Evolutionary conservation across 2,329 filamentous ascomycete genomes (phyloP), one percentile per base, ranked within the genome.

Genomic region (Exophiala bonariae): DNA sequence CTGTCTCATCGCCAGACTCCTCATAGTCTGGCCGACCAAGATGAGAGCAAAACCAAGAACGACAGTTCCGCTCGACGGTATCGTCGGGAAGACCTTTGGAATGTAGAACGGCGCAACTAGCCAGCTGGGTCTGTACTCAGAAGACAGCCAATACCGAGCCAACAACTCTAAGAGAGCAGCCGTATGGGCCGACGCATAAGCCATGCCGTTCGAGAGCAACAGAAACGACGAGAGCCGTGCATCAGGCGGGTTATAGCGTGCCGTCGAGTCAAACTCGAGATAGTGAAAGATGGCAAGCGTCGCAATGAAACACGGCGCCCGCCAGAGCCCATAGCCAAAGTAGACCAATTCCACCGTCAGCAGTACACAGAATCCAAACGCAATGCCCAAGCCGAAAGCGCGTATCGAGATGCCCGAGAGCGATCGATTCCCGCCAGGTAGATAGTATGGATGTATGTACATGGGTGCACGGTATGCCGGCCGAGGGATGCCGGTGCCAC

Each of bases 181-280:
- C 1, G 78, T 74, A 65, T 99, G 91, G 2, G 93, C 93, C 57
- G 89, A 78, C 53, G 86, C 86, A 68, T 97, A 97, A 4, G 82
- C 82, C 34, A 80, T 81, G 66, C 93, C 93, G 67, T 99, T 99
- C 40, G 82, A 82, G 30, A 83, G 85, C 28, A 97, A 77, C 11
- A 99, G 80, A 66, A 95, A 99, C 28, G 88, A 86, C 43, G 80
- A 79, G 16, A 91, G 75, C 18, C 77, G 80, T 16, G 88, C 89
- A 41, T 82, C 77, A 13, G 78, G 76, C 0, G 88, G 89, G 68
- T 97, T 97, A 71, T 87, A 88, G 45, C 78, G 75, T 7, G 92
- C 91, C 0, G 92, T 96, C 23, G 85, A 89, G 77, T 84, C 95
- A 75, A 91, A 99, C 70, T 99, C 93, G 67, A 97, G 83, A 70